Evolutionary conservation across 371 early-diverging fungal species (phyloP), one percentile per base, ranked within the genome.

Genomic region (Rhizopus delemar): DNA sequence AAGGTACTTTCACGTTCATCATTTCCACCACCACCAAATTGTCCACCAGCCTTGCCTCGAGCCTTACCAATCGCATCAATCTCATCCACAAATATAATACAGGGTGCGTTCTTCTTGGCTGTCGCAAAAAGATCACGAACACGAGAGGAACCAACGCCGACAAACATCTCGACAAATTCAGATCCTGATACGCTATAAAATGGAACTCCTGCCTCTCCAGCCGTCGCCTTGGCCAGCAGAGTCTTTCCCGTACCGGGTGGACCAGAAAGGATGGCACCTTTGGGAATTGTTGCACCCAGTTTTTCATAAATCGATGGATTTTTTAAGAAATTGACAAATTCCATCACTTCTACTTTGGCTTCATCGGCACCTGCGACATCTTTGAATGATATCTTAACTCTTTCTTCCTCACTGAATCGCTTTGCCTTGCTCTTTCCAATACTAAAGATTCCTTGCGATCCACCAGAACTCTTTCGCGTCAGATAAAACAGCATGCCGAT

Each of bases 311-410:
- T 77, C 35, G 81, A 89, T 8, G 99, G 99, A 69, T 99, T 92
- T 75, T 99, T 99, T 56, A 99, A 80, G 71, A 99, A 98, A 75
- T 99, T 99, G 55, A 99, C 99, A 89, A 99, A 98, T 82, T 99
- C 99, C 96, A 99, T 99, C 59, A 99, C 99, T 78, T 99, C 99
- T 60, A 96, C 93, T 77, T 99, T 99, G 62, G 99, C 99, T 72
- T 94, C 94, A 75, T 99, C 99, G 78, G 99, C 93, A 32, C 99
- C 99, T 6, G 99, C 99, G 0, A 99, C 99, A 78, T 99, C 99
- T 83, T 97, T 97, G 79, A 99, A 99, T 68, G 92, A 93, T 62
- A 98, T 92, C 60, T 94, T 86, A 55, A 98, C 91, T 46, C 94
- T 92, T 5, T 92, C 93, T 70, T 99, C 98, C 71, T 95, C 93